Base-by-base conservation (phyloP, 2,329 filamentous ascomycete species). In the Calonectria fujianensis region DNA sequence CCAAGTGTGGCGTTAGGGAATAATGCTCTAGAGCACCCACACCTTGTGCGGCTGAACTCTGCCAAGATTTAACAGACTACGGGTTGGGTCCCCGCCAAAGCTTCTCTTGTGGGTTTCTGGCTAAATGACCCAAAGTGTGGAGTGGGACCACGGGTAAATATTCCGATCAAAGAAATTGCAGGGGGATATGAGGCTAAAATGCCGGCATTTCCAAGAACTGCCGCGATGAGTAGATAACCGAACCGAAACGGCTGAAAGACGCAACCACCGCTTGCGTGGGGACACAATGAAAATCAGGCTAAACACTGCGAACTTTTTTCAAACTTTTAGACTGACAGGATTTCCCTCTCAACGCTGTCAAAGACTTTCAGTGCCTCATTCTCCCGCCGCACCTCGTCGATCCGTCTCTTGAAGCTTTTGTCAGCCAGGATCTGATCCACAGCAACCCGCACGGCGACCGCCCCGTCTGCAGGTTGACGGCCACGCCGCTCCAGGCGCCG, bases 401-500 rank as follows among this genome's bases (percentile, higher is more conserved):
- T 83, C 6, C 82, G 80, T 69, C 72, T 75, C 75, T 84, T 84
- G 74, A 81, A 87, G 29, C 71, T 77, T 1, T 48, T 54, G 11
- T 85, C 78, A 0, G 14, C 63, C 45, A 87, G 74, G 0, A 87
- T 74, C 29, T 76, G 77, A 3, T 84, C 78, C 20, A 87, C 83
- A 0, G 76, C 85, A 4, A 71, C 78, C 1, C 75, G 72, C 7
- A 87, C 75, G 57, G 82, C 74, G 31, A 82, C 79, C 48, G 73
- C 31, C 84, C 83, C 0, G 84, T 86, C 41, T 78, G 76, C 27
- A 90, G 80, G 76, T 89, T 88, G 50, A 88, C 82, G 0, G 86
- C 88, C 7, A 89, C 80, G 11, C 88, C 88, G 0, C 85, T 83
- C 78, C 82, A 86, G 73, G 87, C 85, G 4, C 84, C 85, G 0